Percentiles rank a stretch among this genome's conserved stretches.
These are phyloP conservation scores for Anisodus tanguticus DNA, from an alignment of 257 asterid species.

Conservation along the genomic window DNA sequence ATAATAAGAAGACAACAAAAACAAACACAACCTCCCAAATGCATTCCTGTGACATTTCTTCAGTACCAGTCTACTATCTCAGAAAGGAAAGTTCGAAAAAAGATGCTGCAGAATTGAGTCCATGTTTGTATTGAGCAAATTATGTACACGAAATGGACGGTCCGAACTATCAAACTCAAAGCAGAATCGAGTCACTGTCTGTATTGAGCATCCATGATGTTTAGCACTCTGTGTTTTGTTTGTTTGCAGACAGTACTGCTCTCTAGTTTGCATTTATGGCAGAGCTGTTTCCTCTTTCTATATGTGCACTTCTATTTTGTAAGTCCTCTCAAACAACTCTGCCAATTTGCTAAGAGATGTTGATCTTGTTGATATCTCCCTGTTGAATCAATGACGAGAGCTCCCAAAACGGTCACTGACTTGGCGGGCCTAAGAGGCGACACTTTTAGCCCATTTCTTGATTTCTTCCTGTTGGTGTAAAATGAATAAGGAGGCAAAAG, in stretches of 20 bases:
- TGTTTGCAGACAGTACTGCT: neutral
- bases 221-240: neutral
- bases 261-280: neutral
- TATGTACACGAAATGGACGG: neutral
- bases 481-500: no score
- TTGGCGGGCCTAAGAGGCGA: conserved; percentile 71
- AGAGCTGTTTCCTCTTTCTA: neutral
- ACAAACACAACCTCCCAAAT: neutral
- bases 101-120: neutral
- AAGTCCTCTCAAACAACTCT: neutral
- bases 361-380: neutral
- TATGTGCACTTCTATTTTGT: neutral
- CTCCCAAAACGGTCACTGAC: conserved; percentile 46
- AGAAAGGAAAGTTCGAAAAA: neutral
- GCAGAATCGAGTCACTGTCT: neutral
- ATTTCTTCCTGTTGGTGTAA: conserved; percentile 55
- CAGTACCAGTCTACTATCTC: no score
- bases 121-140: neutral
- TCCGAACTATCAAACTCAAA: neutral
- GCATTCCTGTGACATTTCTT: neutral
- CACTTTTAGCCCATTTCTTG: conserved; percentile 86
- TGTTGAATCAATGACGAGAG: conserved; percentile 34
- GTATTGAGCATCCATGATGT: neutral
- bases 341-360: neutral
- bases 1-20: neutral